Evolutionary conservation across 2,329 filamentous ascomycete genomes (phyloP).

Genomic region (Epichloe coenophiala): DNA sequence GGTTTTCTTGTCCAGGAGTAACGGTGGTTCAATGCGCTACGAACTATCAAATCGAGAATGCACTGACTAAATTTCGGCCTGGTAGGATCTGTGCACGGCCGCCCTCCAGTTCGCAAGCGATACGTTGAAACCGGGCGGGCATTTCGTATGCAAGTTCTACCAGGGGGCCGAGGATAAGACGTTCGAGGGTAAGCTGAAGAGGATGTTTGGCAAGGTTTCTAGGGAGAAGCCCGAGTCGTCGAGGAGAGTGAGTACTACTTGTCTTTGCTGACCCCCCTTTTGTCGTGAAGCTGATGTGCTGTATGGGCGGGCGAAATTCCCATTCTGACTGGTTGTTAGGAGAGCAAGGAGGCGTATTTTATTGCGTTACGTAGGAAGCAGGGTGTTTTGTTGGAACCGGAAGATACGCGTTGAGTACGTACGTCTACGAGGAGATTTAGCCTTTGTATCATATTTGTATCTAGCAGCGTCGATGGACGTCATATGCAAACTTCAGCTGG

Average conservation of each 20-base stretch:
- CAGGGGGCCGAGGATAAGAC: constrained; percentile 76
- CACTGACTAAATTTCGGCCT: no score
- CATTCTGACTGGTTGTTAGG: constrained; percentile 11
- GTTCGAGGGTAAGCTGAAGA: constrained; percentile 60
- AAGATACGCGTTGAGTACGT: background rate
- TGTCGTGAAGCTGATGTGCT: background rate
- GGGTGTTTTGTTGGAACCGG: constrained; percentile 16
- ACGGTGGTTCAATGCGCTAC: no score
- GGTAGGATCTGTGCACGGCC: constrained; percentile 75
- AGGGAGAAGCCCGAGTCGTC: constrained; percentile 93
- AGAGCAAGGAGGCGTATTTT: constrained; percentile 66
- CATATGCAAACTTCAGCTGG: no score
- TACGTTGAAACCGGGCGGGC: constrained; percentile 66
- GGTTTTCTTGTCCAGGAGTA: no score
- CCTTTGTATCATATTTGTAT: no score
- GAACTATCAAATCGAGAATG: no score
- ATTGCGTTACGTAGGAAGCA: constrained; percentile 60
- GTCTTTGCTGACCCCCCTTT: background rate
- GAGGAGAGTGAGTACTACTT: constrained; percentile 49
- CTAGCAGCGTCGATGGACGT: no score
- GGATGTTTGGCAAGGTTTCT: constrained; percentile 66
- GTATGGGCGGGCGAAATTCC: no score
- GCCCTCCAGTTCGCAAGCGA: constrained; percentile 78
- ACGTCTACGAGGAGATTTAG: no score
- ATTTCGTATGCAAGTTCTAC: constrained; percentile 97